Evolutionary conservation across 192 early-diverging fungal species (phyloP), one percentile per base, ranked within the genome.

Genomic region (Entomortierella chlamydospora): DNA sequence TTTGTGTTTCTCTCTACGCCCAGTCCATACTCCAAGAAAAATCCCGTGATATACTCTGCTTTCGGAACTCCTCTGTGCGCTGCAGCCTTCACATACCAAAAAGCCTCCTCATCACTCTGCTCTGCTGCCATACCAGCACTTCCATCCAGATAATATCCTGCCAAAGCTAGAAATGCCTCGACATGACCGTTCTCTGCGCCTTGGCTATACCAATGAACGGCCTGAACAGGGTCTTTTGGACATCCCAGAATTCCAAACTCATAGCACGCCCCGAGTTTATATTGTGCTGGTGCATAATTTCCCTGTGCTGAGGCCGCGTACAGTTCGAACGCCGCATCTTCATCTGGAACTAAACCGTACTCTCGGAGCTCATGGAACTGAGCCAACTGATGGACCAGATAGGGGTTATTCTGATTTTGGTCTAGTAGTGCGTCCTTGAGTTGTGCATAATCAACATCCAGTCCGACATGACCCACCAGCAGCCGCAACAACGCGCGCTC

Each of bases 161-260:
- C 90, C 12, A 98, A 83, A 62, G 90, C 93, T 61, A 98, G 89
- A 86, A 95, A 89, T 41, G 94, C 92, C 70, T 94, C 84, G 18
- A 89, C 90, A 28, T 94, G 89, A 34, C 92, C 94, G 57, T 91
- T 86, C 42, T 91, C 92, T 8, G 96, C 95, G 1, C 94, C 95
- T 63, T 90, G 81, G 28, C 84, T 81, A 80, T 95, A 98, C 83
- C 90, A 94, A 45, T 90, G 87, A 28, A 93, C 89, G 26, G 91
- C 91, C 28, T 85, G 79, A 26, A 68, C 72, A 7, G 91, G 85
- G 61, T 95, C 91, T 3, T 85, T 83, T 0, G 83, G 83, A 73
- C 89, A 88, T 6, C 88, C 92, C 47, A 90, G 85, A 55, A 90
- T 72, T 18, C 93, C 95, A 82, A 90, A 91, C 81, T 96, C 93